Percentiles rank a stretch among this genome's conserved stretches.
phyloP scores from a whole-genome alignment of 2,329 filamentous ascomycete genomes.

The Apiospora phragmitis region DNA sequence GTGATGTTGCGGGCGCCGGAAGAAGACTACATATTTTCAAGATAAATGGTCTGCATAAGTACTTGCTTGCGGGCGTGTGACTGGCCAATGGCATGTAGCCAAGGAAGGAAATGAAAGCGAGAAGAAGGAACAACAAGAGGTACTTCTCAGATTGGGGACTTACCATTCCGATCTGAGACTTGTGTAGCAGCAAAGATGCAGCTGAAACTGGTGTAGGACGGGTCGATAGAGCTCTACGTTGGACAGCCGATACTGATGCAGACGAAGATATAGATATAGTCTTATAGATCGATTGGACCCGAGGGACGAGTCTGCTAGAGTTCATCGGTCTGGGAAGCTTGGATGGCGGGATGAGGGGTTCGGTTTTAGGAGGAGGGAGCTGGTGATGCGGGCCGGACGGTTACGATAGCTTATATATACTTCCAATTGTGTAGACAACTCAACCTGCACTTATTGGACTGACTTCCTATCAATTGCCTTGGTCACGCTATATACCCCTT shows the following conservation, averaged over 20 bases:
- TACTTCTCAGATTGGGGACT: constrained; percentile 1
- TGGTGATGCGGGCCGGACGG: background rate
- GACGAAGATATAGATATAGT: background rate
- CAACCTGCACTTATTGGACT: background rate
- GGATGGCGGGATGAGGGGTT: constrained; percentile 9
- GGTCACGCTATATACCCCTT: background rate
- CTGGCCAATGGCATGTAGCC: background rate
- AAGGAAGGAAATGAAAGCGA: background rate
- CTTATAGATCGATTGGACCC: constrained; percentile 12
- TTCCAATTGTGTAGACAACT: background rate
- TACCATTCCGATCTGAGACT: constrained; percentile 27
- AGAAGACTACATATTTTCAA: background rate
- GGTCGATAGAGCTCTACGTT: background rate
- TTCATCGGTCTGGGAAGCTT: constrained; percentile 19
- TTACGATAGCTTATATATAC: background rate
- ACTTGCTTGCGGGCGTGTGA: background rate
- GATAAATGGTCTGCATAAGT: background rate
- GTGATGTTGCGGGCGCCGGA: constrained; percentile 59
- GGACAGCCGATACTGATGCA: background rate
- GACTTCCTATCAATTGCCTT: background rate
- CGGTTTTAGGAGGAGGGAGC: background rate
- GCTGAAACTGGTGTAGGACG: background rate
- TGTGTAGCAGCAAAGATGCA: background rate
- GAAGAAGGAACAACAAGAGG: background rate
- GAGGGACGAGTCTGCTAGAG: constrained; percentile 16